These are phyloP conservation scores for Fusarium illudens DNA, from an alignment of 2,329 filamentous ascomycete species.

Conservation along the genomic window DNA sequence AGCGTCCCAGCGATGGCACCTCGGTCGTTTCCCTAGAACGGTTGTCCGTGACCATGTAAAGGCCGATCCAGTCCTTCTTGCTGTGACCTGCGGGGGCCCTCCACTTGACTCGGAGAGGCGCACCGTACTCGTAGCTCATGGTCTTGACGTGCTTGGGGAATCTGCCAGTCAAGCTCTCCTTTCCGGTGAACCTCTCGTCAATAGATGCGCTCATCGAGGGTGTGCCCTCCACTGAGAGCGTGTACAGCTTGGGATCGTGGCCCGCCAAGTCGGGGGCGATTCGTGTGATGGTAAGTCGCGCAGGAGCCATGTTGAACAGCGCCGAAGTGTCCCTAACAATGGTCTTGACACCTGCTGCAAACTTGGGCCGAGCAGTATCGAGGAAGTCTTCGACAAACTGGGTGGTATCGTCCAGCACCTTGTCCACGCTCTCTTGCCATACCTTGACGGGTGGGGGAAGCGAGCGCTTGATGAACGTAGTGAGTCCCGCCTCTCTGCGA, in stretches of 20 bases:
- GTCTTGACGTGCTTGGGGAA: constrained; percentile 77
- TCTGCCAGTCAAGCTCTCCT: constrained; percentile 76
- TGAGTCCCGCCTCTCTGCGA: constrained; percentile 86
- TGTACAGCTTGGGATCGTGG: constrained; percentile 81
- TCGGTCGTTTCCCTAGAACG: constrained; percentile 84
- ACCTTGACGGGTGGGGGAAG: constrained; percentile 84
- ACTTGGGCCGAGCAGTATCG: constrained; percentile 83
- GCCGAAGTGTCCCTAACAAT: constrained; percentile 89
- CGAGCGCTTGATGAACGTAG: constrained; percentile 88
- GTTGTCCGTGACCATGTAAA: constrained; percentile 97
- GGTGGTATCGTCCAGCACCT: constrained; percentile 83
- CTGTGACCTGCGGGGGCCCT: constrained; percentile 86
- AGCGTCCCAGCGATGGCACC: constrained; percentile 85
- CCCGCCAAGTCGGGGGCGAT: constrained; percentile 83
- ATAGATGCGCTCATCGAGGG: constrained; percentile 58
- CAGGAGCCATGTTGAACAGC: constrained; percentile 88
- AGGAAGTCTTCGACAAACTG: constrained; percentile 93
- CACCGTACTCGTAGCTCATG: constrained; percentile 85
- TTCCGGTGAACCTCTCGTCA: constrained; percentile 70
- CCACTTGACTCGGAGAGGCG: constrained; percentile 91
- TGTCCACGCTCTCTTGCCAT: constrained; percentile 87
- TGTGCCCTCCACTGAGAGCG: constrained; percentile 75
- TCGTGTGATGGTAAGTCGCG: constrained; percentile 82
- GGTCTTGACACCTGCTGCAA: constrained; percentile 84
- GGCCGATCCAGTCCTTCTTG: constrained; percentile 92